Evolutionary conservation across 1,284 basidiomycete species (phyloP), one percentile per base, ranked within the genome.

Genomic region (Gomphus sp.): DNA sequence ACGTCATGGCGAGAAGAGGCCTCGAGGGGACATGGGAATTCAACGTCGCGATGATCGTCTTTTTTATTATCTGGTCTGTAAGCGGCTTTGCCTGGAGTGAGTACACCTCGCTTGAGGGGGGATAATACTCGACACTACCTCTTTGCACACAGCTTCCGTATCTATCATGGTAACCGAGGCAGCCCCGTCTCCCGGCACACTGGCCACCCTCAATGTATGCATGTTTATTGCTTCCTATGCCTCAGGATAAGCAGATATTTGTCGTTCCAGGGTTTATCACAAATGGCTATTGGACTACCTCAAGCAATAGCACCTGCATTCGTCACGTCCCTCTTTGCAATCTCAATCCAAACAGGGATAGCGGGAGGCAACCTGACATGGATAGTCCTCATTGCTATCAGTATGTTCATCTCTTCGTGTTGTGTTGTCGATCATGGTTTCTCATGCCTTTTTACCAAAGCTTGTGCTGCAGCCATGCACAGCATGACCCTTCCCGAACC

Each of bases 401-500:
- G 61, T 62, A 60, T 28, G 58, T 33, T 28, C 4, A 28, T 28
- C 3, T 28, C 28, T 4, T 31, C 28, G 28, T 4, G 28, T 31
- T 2, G 28, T 31, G 5, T 31, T 31, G 28, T 31, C 28, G 28
- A 31, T 5, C 28, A 31, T 31, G 28, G 31, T 51, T 8, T 54
- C 47, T 54, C 39, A 12, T 14, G 16, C n/a, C 18, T 48, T 54
- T 41, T 58, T 45, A n/a, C 37, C 28, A 11, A 34, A 60, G 61
- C 59, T 16, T 52, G 56, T 47, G 34, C 55, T 9, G 61, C 45
- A n/a, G 58, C 60, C 31, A 2, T 65, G 39, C 62, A 63, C 34
- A 57, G 55, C 8, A 60, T 66, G n/a, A 48, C 59, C 11, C 44
- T 65, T 12, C 65, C 61, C 18, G 64, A 66, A 54, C 50, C 61